These are phyloP conservation scores for Candida smagusa DNA, from an alignment of 1,139 yeast genomes.

Conservation along the genomic window DNA sequence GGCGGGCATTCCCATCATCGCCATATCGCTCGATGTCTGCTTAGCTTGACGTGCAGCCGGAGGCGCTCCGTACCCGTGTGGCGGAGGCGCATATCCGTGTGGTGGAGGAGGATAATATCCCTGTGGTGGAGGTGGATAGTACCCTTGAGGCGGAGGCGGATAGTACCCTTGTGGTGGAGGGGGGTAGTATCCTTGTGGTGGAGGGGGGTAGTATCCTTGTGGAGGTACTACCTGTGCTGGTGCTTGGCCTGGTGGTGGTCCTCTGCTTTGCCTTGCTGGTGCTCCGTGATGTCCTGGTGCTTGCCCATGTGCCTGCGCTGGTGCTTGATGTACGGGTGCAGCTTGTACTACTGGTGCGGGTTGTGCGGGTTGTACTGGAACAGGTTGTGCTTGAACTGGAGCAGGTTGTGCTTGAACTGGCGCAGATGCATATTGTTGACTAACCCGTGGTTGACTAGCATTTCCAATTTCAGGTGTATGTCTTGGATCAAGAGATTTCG, in stretches of 20 bases:
- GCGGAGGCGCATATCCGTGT: slow-evolving; percentile 9
- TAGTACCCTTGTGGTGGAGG: slow-evolving; percentile 17
- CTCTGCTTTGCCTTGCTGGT: neutral
- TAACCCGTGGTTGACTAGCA: neutral
- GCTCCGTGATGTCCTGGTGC: neutral
- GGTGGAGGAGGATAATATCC: slow-evolving; percentile 9
- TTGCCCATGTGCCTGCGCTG: neutral
- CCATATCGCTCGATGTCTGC: slow-evolving; percentile 27
- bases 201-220: slow-evolving; percentile 13
- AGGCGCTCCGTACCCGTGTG: slow-evolving; percentile 4
- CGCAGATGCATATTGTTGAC: neutral
- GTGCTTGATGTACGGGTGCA: neutral
- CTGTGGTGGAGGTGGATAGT: slow-evolving; percentile 15
- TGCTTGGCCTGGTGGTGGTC: slow-evolving; percentile 8
- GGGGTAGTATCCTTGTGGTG: slow-evolving; percentile 9
- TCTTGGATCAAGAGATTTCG: neutral
- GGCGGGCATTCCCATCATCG: slow-evolving; percentile 38
- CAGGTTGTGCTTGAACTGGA: slow-evolving; percentile 4
- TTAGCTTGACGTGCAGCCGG: slow-evolving; percentile 10
- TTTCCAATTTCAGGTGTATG: neutral
- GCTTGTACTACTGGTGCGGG: neutral
- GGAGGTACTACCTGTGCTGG: slow-evolving; percentile 11
- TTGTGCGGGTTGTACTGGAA: neutral
- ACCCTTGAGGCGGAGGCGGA: slow-evolving; percentile 13
- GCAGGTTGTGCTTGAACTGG: slow-evolving; percentile 7